phyloP scores from a whole-genome alignment of 2,329 filamentous ascomycete species.

The Fusarium sp. region DNA sequence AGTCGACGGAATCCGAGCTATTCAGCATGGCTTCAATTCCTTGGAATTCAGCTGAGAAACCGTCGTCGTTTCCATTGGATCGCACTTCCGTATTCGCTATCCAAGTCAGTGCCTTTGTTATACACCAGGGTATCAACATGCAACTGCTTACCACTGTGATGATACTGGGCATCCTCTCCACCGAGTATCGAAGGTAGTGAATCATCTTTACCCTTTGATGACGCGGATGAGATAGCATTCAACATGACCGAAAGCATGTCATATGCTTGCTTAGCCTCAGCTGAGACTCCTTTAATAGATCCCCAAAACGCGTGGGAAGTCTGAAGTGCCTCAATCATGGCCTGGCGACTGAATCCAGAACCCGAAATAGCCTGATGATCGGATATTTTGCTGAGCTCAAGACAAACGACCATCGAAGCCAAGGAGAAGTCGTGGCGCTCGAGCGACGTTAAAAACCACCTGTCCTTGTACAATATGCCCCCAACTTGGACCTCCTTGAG shows the following conservation, averaged over 20 bases:
- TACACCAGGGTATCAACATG: rapidly evolving
- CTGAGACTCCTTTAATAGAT: conserved; percentile 16
- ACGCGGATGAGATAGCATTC: conserved; percentile 1
- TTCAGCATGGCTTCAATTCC: conserved; percentile 28
- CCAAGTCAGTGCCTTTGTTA: not conserved
- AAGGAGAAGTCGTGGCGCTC: conserved; percentile 32
- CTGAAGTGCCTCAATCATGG: conserved; percentile 16
- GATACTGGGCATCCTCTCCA: not conserved
- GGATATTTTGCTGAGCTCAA: conserved; percentile 16
- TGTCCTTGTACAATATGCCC: conserved; percentile 13
- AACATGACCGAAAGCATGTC: conserved; percentile 30
- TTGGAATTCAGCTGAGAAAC: conserved; percentile 9
- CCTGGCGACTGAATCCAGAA: conserved; percentile 2
- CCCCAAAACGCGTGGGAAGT: conserved; percentile 28
- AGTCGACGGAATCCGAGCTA: conserved; percentile 27
- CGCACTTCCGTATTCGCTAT: not conserved
- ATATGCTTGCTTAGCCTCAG: conserved; percentile 24
- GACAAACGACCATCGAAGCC: conserved; percentile 32
- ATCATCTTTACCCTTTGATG: not conserved
- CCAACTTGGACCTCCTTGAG: conserved; percentile 30
- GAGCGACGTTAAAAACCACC: conserved; percentile 30
- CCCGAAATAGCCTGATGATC: not conserved
- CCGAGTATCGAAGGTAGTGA: rapidly evolving
- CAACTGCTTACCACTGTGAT: not conserved
- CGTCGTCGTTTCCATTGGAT: not conserved